A percentile compares a stretch with the other conserved stretches of the same genome.
These are phyloP conservation scores for Nannochloris sp. DNA, from an alignment of 139 green algal genomes.

Conservation along the genomic window DNA sequence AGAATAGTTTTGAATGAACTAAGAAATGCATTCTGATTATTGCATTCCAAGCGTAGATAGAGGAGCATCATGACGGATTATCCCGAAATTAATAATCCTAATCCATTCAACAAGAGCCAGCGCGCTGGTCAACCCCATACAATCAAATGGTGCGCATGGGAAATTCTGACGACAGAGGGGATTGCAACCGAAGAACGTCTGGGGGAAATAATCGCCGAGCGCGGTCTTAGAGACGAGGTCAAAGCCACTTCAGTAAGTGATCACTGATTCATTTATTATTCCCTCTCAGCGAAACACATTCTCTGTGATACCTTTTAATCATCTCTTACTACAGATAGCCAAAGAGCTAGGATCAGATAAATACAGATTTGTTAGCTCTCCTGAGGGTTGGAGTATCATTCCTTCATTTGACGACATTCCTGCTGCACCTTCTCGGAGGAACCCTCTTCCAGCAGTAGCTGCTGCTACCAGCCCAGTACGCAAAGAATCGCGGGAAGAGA, in stretches of 20 bases:
- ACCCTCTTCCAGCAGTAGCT: not conserved
- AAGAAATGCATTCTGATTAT: no score
- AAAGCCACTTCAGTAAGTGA: not conserved
- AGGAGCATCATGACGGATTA: no score
- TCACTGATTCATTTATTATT: not conserved
- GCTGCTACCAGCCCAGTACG: not conserved
- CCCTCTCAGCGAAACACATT: not conserved
- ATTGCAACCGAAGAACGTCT: not conserved
- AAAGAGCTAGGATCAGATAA: not conserved
- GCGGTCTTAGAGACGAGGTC: not conserved
- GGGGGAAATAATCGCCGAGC: not conserved
- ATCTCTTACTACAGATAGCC: not conserved
- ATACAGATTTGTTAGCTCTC: not conserved
- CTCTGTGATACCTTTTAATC: not conserved
- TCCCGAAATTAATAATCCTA: no score
- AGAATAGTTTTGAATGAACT: no score
- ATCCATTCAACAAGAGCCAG: not conserved
- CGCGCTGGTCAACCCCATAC: not conserved
- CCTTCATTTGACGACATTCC: not conserved
- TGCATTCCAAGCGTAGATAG: no score
- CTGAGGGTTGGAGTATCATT: not conserved
- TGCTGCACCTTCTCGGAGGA: no score
- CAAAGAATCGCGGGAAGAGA: not conserved
- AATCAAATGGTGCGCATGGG: not conserved
- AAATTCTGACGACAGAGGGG: not conserved